These are phyloP conservation scores for Cladochytrium tenue DNA, from an alignment of 371 early-diverging fungal species.

Conservation along the genomic window DNA sequence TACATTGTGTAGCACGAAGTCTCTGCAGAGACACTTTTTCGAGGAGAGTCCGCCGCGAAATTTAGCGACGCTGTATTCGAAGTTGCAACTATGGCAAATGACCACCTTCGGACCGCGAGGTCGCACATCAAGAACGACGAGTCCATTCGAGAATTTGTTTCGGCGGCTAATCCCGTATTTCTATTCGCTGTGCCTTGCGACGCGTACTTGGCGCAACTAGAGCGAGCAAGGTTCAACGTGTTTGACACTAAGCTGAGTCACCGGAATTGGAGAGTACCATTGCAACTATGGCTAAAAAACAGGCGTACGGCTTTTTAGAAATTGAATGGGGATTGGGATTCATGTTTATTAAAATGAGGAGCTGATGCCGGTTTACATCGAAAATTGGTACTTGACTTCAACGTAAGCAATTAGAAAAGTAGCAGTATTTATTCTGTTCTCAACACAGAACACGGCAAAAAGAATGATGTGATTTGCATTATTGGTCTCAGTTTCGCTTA, in stretches of 20 bases:
- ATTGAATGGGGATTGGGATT: too few species aligned
- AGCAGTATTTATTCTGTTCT: too few species aligned
- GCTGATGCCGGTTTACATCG: too few species aligned
- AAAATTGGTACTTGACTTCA: too few species aligned
- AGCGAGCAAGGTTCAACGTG: conserved; percentile 71
- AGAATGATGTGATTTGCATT: too few species aligned
- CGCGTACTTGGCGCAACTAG: conserved; percentile 63
- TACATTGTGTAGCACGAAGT: conserved; percentile 56
- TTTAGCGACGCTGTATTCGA: conserved; percentile 76
- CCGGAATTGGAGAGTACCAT: conserved; percentile 71
- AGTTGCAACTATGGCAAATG: conserved; percentile 78
- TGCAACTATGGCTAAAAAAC: conserved; percentile 48
- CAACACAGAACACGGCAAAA: too few species aligned
- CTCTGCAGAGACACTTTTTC: conserved; percentile 72
- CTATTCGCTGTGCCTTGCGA: conserved; percentile 65
- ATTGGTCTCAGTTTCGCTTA: too few species aligned
- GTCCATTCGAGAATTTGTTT: conserved; percentile 27
- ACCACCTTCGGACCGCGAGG: conserved; percentile 76
- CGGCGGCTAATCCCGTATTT: conserved; percentile 64
- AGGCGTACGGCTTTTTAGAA: too few species aligned
- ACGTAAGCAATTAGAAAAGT: too few species aligned
- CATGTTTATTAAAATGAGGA: too few species aligned
- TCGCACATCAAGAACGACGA: conserved; percentile 49
- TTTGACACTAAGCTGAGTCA: conserved; percentile 63
- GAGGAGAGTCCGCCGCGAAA: conserved; percentile 53